Conservation (phyloP, 2,329 filamentous ascomycete species). For the Fusarium temperatum region DNA sequence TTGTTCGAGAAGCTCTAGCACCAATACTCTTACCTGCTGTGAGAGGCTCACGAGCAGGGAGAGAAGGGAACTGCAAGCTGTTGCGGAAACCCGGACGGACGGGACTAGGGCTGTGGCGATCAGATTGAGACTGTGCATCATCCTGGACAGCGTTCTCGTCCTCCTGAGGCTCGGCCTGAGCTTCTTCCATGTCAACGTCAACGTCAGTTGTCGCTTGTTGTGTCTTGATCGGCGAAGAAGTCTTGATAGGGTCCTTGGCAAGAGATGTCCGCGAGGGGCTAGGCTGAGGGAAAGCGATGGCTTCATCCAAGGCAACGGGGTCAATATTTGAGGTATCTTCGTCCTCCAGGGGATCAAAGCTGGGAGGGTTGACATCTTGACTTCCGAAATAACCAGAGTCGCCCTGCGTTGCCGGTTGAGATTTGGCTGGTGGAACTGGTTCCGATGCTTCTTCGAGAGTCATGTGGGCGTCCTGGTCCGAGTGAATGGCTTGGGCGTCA, state of each 20-base stretch:
- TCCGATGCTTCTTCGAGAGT: not conserved
- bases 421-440: not conserved
- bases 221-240: constrained; percentile 49
- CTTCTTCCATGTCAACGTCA: constrained; percentile 13
- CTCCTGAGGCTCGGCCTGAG: constrained; percentile 18
- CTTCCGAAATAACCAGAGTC: constrained; percentile 81
- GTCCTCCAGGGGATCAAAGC: constrained; percentile 35
- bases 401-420: constrained; percentile 38
- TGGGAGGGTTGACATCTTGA: constrained; percentile 52
- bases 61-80: constrained; percentile 91
- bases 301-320: constrained; percentile 25
- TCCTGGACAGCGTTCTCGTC: constrained; percentile 44
- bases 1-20: constrained; percentile 75
- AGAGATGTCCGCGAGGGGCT: constrained; percentile 36
- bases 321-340: constrained; percentile 33
- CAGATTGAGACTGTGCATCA: constrained; percentile 69
- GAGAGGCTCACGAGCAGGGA: constrained; percentile 90
- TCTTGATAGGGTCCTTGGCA: not conserved
- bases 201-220: not conserved
- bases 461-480: constrained; percentile 21
- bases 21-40: constrained; percentile 85
- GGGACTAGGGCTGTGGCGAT: constrained; percentile 71
- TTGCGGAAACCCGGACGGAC: constrained; percentile 83
- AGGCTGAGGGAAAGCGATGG: constrained; percentile 26
- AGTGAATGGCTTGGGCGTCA: constrained; percentile 4